phyloP scores from a whole-genome alignment of 345 rosid genomes.

The Bretschneidera sinensis region DNA sequence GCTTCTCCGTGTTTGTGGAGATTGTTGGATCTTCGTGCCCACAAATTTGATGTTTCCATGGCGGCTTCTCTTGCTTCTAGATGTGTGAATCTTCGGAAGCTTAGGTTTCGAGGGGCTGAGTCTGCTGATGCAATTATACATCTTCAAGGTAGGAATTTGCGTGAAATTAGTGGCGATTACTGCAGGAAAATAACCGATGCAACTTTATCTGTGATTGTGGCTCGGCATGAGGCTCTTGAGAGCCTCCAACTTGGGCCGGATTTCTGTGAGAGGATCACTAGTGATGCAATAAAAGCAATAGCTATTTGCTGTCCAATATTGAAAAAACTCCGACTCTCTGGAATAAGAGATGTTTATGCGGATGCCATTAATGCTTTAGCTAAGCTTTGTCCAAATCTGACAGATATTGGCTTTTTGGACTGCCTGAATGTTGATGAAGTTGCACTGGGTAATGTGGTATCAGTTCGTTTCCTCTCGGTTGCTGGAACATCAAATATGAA shows the following conservation, averaged over 20 bases:
- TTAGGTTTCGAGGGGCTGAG: slow-evolving; percentile 73
- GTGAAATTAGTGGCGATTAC: slow-evolving; percentile 72
- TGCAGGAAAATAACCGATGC: slow-evolving; percentile 80
- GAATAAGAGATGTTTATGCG: slow-evolving; percentile 58
- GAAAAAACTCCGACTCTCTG: slow-evolving; percentile 69
- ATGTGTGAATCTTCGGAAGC: slow-evolving; percentile 50
- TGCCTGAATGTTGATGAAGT: slow-evolving; percentile 62
- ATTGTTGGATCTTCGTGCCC: slow-evolving; percentile 71
- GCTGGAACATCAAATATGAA: slow-evolving; percentile 79
- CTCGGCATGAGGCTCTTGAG: slow-evolving; percentile 69
- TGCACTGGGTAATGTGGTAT: slow-evolving; percentile 51
- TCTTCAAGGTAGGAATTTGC: slow-evolving; percentile 56
- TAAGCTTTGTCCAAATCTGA: slow-evolving; percentile 53
- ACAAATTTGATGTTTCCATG: slow-evolving; percentile 48
- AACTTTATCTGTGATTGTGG: slow-evolving; percentile 61
- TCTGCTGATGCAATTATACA: slow-evolving; percentile 70
- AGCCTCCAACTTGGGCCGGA: slow-evolving; percentile 85
- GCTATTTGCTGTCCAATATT: slow-evolving; percentile 73
- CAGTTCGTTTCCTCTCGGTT: slow-evolving; percentile 62
- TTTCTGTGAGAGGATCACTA: slow-evolving; percentile 71
- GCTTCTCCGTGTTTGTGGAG: slow-evolving; percentile 64
- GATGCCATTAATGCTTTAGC: slow-evolving; percentile 76
- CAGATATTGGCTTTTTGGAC: slow-evolving; percentile 68
- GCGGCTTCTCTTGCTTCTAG: slow-evolving; percentile 57
- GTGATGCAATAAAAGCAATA: slow-evolving; percentile 64